Evolutionary conservation across 2,329 filamentous ascomycete genomes (phyloP).

Genomic region (Gnomoniopsis smithogilvyi): DNA sequence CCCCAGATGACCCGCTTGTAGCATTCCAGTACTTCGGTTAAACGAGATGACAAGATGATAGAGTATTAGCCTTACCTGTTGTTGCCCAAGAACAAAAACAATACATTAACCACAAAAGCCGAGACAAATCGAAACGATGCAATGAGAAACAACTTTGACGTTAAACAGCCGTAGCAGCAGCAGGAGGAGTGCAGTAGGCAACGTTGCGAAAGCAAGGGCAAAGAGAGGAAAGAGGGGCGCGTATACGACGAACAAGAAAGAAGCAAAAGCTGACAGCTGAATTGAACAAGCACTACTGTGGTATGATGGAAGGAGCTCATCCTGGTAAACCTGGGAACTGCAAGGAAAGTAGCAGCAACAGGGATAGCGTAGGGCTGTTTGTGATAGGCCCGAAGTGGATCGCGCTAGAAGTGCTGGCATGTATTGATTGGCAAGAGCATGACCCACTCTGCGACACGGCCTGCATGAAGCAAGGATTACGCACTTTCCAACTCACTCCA

Average conservation of each 20-base stretch:
- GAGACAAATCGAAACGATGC: too few species aligned
- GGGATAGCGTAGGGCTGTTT: background rate
- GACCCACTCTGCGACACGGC: slow-evolving; percentile 5
- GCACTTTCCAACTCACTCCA: background rate
- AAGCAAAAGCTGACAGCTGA: too few species aligned
- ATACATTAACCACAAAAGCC: too few species aligned
- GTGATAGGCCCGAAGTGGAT: background rate
- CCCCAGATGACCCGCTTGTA: background rate
- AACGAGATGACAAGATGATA: background rate
- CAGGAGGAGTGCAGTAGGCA: too few species aligned
- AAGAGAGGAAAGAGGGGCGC: too few species aligned
- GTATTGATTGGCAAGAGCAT: background rate
- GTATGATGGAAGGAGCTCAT: background rate
- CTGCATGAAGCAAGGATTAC: background rate
- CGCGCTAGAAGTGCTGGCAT: slow-evolving; percentile 3
- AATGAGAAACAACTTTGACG: too few species aligned
- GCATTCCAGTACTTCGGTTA: background rate
- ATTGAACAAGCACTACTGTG: background rate
- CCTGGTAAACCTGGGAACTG: background rate
- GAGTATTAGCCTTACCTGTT: background rate
- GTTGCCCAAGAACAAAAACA: too few species aligned
- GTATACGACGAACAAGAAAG: too few species aligned
- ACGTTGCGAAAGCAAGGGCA: too few species aligned
- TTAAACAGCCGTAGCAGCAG: too few species aligned
- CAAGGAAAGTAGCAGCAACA: background rate